phyloP scores from a whole-genome alignment of 805 yeast species.

The Saccharomycopsis fibuligera region DNA sequence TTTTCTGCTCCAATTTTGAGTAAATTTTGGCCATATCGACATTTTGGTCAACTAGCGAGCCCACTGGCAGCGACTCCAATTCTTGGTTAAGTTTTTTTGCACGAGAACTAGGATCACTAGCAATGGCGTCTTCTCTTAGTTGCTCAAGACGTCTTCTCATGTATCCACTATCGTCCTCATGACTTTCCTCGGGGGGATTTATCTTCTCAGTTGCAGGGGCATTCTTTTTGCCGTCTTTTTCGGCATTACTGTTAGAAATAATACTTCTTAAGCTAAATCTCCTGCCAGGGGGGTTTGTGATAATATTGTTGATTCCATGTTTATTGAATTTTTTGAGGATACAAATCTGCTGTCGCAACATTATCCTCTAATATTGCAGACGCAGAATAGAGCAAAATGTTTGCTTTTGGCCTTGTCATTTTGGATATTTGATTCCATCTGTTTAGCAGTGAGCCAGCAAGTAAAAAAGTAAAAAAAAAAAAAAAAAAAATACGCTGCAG shows the following conservation, averaged over 20 bases:
- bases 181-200: not conserved
- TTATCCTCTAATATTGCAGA: not conserved
- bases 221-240: not conserved
- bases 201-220: too few relatives aligned
- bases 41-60: slow-evolving; percentile 25
- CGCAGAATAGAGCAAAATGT: not conserved
- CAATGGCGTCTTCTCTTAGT: slow-evolving; percentile 37
- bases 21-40: slow-evolving; percentile 25
- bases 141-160: slow-evolving; percentile 35
- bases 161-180: slow-evolving; percentile 20
- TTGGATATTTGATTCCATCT: too few relatives aligned
- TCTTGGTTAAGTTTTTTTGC: slow-evolving; percentile 12
- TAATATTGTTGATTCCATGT: slow-evolving; percentile 24
- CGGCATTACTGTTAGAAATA: not conserved
- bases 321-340: slow-evolving; percentile 62
- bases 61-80: not conserved
- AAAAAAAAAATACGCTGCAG: too few relatives aligned
- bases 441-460: too few relatives aligned
- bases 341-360: not conserved
- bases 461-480: too few relatives aligned
- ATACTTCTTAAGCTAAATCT: not conserved
- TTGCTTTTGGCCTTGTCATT: too few relatives aligned
- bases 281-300: not conserved
- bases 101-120: slow-evolving; percentile 29
- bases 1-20: slow-evolving; percentile 27